These are phyloP conservation scores for Akanthomyces dipterigenus DNA, from an alignment of 2,329 filamentous ascomycete species.

Conservation along the genomic window DNA sequence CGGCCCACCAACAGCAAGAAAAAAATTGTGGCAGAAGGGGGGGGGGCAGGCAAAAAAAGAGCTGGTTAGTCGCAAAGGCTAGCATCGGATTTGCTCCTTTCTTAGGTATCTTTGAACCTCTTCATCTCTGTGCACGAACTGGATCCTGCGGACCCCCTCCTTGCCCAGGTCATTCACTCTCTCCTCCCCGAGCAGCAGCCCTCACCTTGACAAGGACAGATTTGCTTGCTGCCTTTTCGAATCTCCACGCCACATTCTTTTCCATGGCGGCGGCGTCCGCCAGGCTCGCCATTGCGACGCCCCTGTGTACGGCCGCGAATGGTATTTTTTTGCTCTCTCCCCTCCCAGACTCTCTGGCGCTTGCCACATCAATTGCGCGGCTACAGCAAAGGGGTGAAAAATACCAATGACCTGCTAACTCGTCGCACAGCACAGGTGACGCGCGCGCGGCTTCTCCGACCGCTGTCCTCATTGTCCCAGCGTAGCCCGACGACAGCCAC, in stretches of 20 bases:
- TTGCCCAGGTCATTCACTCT: background rate
- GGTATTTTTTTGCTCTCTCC: background rate
- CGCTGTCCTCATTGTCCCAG: background rate
- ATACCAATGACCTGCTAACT: background rate
- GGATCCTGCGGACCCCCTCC: background rate
- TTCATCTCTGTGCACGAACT: background rate
- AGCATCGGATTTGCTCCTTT: slow-evolving; percentile 1
- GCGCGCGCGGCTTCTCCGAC: slow-evolving; percentile 2
- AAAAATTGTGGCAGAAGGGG: too few species aligned
- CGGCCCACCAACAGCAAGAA: background rate
- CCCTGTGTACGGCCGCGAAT: background rate
- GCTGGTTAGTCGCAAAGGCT: background rate
- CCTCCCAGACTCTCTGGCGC: background rate
- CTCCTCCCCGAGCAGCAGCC: background rate
- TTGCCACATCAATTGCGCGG: background rate
- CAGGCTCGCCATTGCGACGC: slow-evolving; percentile 11
- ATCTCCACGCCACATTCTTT: background rate
- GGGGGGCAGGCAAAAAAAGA: too few species aligned
- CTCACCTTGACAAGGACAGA: background rate
- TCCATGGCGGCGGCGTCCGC: slow-evolving; percentile 7
- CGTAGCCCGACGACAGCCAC: background rate
- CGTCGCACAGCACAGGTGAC: background rate
- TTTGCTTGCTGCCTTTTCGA: background rate
- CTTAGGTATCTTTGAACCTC: background rate
- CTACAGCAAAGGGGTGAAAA: background rate